Percentiles rank a stretch among this genome's conserved stretches.
Evolutionary conservation across 495 filamentous ascomycete species (phyloP).

Genomic region (Hyphodiscus hymeniophilus): DNA sequence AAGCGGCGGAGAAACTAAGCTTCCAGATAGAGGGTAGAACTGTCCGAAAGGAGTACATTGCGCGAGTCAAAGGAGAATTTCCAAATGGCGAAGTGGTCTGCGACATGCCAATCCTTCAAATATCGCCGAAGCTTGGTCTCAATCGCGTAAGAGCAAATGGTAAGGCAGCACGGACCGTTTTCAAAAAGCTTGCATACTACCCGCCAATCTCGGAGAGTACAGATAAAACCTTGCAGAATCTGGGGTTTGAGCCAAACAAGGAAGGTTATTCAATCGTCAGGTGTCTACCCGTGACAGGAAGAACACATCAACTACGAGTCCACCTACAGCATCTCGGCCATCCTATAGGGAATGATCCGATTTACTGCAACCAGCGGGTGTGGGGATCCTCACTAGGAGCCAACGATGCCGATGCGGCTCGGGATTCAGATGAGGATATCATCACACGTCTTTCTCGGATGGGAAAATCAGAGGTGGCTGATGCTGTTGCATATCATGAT

Average conservation of each 20-base stretch:
- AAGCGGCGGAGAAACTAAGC: slow-evolving; percentile 70
- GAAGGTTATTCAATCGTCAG: slow-evolving; percentile 90
- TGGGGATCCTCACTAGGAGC: slow-evolving; percentile 75
- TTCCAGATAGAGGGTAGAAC: slow-evolving; percentile 62
- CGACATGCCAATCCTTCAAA: slow-evolving; percentile 86
- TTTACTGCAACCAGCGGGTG: slow-evolving; percentile 88
- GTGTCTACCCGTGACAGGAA: slow-evolving; percentile 85
- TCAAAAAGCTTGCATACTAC: slow-evolving; percentile 83
- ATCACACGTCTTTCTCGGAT: slow-evolving; percentile 78
- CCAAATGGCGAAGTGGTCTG: slow-evolving; percentile 77
- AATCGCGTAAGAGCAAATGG: slow-evolving; percentile 90
- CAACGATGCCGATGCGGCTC: slow-evolving; percentile 52
- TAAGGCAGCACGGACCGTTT: slow-evolving; percentile 82
- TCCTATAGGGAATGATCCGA: slow-evolving; percentile 93
- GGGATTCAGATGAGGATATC: slow-evolving; percentile 77
- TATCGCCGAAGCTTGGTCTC: slow-evolving; percentile 89
- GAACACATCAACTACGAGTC: slow-evolving; percentile 92
- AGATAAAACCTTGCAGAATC: background rate
- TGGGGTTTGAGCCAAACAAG: slow-evolving; percentile 14
- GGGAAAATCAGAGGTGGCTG: slow-evolving; percentile 86
- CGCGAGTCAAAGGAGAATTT: slow-evolving; percentile 84
- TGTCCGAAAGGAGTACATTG: slow-evolving; percentile 90
- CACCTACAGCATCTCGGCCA: slow-evolving; percentile 92
- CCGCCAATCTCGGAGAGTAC: slow-evolving; percentile 28
- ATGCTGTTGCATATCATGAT: slow-evolving; percentile 88